Percentiles rank a stretch among this genome's conserved stretches.
Evolutionary conservation across 2,329 filamentous ascomycete genomes (phyloP).

Genomic region (Aureobasidium vineae): DNA sequence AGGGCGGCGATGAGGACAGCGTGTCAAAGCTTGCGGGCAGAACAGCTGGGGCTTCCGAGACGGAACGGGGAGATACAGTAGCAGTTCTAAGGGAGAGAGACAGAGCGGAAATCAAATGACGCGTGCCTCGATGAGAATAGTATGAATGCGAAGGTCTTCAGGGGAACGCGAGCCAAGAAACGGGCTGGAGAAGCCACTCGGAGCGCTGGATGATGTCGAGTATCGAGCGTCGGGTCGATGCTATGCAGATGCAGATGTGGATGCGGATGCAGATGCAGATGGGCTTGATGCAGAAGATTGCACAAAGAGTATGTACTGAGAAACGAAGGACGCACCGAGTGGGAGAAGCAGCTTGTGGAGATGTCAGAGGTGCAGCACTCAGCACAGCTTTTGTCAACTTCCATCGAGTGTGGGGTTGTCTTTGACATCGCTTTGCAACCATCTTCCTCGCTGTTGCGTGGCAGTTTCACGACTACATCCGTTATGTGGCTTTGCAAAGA

Average conservation of each 20-base stretch:
- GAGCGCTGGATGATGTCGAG: background rate
- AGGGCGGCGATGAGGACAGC: constrained; percentile 16
- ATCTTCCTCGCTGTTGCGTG: background rate
- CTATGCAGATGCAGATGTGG: background rate
- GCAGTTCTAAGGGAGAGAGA: background rate
- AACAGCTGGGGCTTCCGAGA: background rate
- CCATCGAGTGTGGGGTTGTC: background rate
- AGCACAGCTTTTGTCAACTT: constrained; percentile 10
- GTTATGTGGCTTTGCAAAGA: background rate
- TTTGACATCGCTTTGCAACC: background rate
- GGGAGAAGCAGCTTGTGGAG: constrained; percentile 3
- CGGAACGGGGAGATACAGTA: background rate
- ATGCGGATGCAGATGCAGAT: constrained; percentile 7
- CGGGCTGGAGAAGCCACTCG: constrained; percentile 5
- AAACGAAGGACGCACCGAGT: background rate
- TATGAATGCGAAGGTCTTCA: constrained; percentile 23
- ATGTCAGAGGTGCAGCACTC: background rate
- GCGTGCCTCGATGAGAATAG: constrained; percentile 18
- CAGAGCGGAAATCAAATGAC: background rate
- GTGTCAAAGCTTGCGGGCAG: constrained; percentile 12
- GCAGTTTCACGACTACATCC: background rate
- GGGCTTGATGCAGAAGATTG: constrained; percentile 9
- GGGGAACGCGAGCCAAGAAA: constrained; percentile 24
- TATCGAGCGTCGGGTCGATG: background rate
- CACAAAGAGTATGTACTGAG: constrained; percentile 19